A percentile compares a stretch with the other conserved stretches of the same genome.
Evolutionary conservation across 2,329 filamentous ascomycete species (phyloP).

Genomic region (Ascochyta lentis): DNA sequence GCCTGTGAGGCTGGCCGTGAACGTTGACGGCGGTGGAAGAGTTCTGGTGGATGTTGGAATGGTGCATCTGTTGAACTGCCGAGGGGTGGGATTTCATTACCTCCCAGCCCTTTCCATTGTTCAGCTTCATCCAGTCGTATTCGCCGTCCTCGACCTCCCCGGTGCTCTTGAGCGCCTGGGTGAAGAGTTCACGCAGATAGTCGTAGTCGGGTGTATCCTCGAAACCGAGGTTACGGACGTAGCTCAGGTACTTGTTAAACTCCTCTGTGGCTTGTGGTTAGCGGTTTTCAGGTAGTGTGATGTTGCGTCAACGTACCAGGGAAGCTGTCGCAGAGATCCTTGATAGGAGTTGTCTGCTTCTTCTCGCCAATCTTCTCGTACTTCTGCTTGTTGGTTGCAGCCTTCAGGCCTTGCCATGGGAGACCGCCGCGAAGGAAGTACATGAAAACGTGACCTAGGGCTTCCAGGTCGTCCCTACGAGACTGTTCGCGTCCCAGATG

Average conservation of each 20-base stretch:
- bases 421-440: conserved; percentile 71
- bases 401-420: conserved; percentile 72
- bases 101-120: conserved; percentile 92
- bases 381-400: conserved; percentile 87
- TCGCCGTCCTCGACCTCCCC: conserved; percentile 97
- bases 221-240: conserved; percentile 96
- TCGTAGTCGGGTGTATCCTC: conserved; percentile 99
- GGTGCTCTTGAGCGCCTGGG: conserved; percentile 90
- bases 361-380: conserved; percentile 99
- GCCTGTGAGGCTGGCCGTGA: conserved; percentile 73
- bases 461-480: conserved; percentile 92
- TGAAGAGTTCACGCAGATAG: conserved; percentile 95
- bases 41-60: conserved; percentile 78
- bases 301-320: conserved; percentile 62
- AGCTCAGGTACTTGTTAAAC: conserved; percentile 96
- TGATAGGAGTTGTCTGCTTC: conserved; percentile 97
- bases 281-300: conserved; percentile 10
- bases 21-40: conserved; percentile 82
- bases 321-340: conserved; percentile 95
- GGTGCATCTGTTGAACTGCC: conserved; percentile 75
- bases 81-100: conserved; percentile 73
- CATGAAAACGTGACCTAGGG: conserved; percentile 74
- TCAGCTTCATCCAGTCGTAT: conserved; percentile 99
- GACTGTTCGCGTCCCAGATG: conserved; percentile 97
- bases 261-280: conserved; percentile 67